phyloP scores from a whole-genome alignment of 768 basidiomycete genomes.

The Lactarius quietus region DNA sequence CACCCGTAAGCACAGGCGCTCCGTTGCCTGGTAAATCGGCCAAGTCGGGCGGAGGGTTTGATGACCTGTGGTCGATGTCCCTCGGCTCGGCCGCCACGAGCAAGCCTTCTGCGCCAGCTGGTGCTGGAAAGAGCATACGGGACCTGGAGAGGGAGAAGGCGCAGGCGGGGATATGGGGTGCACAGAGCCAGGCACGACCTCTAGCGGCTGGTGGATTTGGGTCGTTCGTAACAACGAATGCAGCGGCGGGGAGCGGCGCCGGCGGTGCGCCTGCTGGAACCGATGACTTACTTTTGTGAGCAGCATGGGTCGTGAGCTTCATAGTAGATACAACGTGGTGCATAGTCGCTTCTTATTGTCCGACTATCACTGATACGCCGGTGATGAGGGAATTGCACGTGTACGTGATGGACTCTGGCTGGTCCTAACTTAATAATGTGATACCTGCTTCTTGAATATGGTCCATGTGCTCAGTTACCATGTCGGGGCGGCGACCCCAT shows the following conservation, averaged over 20 bases:
- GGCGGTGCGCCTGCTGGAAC: slow-evolving; percentile 29
- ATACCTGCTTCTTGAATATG: neutral
- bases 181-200: slow-evolving; percentile 26
- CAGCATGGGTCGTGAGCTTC: neutral
- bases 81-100: slow-evolving; percentile 44
- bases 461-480: neutral
- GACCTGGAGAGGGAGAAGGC: slow-evolving; percentile 88
- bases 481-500: neutral
- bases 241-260: slow-evolving; percentile 26
- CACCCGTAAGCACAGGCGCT: slow-evolving; percentile 23
- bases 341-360: neutral
- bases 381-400: neutral
- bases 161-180: slow-evolving; percentile 76
- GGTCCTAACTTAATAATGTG: no score
- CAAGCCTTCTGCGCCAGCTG: slow-evolving; percentile 34
- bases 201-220: slow-evolving; percentile 31
- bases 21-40: slow-evolving; percentile 32
- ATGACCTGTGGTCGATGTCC: slow-evolving; percentile 86
- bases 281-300: slow-evolving; percentile 43
- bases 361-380: neutral
- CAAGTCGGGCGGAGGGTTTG: slow-evolving; percentile 60
- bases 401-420: neutral
- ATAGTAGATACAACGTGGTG: neutral
- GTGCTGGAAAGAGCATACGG: slow-evolving; percentile 71
- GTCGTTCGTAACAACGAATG: slow-evolving; percentile 28